Base-by-base conservation (phyloP, 495 filamentous ascomycete species). In the Astrothelium subdiscretum region DNA sequence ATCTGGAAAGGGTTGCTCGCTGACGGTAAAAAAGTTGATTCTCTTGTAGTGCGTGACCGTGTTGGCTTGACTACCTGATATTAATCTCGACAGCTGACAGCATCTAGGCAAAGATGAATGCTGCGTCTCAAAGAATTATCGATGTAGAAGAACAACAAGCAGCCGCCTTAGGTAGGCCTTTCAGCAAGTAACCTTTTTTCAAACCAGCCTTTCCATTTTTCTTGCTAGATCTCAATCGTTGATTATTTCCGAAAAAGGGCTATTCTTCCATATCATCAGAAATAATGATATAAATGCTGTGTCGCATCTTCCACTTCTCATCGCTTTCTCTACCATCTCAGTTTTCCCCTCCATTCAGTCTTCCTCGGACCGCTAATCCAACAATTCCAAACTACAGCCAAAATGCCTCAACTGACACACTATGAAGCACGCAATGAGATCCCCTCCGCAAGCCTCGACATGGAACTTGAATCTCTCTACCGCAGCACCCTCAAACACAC, bases 1-100 rank as follows among this genome's bases (percentile, higher is more conserved):
- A 77, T 87, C 70, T 87, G 84, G 84, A 83, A 78, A 60, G 78
- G 81, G 62, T 83, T 87, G 54, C 75, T 80, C 31, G 80, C 78
- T 48, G 82, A 85, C 65, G 72, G 83, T 31, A 73, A 67, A 59
- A 67, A 69, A 57, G 66, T 74, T 29, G 77, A 73, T 62, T 68
- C 60, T 12, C 66, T 72, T 31, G 65, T 70, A 62, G 74, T 75
- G 66, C 63, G 72, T 65, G 57, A 27, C 48, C 8, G 6, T 29
- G n/a, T 48, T 5, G 15, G 20, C 15, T 29, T 29, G 48, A 54
- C 3, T 29, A 54, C 11, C 24, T 54, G 29, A 54, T 2, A 54
- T 15, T 54, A 54, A n/a, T 20, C n/a, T n/a, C n/a, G n/a, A n/a
- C n/a, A n/a, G n/a, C n/a, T n/a, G n/a, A n/a, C n/a, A n/a, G n/a